phyloP scores from a whole-genome alignment of 2,329 filamentous ascomycete species.

The Trichoderma sp. region DNA sequence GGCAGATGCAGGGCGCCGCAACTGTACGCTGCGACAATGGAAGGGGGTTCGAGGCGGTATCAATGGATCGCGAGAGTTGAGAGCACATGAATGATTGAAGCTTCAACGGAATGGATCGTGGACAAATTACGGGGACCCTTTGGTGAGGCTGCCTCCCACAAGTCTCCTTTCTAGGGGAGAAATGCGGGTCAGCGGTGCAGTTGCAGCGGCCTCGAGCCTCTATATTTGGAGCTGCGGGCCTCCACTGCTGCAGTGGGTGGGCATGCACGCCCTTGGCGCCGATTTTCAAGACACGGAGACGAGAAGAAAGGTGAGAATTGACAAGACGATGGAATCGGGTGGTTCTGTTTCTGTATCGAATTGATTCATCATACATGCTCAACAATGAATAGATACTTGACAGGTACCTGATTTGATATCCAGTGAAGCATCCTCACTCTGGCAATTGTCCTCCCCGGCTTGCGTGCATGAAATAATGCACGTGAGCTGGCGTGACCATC shows the following conservation, averaged over 20 bases:
- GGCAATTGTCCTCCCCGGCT: background rate
- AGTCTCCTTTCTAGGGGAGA: constrained; percentile 21
- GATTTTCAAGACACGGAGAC: background rate
- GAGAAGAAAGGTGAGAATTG: no score
- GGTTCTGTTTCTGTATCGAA: no score
- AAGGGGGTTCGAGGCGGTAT: constrained; percentile 5
- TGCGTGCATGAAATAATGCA: constrained; percentile 17
- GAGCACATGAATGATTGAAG: no score
- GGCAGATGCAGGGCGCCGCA: background rate
- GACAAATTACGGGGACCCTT: background rate
- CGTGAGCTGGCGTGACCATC: constrained; percentile 32
- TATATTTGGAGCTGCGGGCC: constrained; percentile 27
- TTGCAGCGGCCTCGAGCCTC: background rate
- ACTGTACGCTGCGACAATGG: background rate
- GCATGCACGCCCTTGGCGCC: no score
- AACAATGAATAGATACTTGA: no score
- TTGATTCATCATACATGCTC: no score
- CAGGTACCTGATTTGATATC: no score
- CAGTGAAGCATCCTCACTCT: no score
- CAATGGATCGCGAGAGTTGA: no score
- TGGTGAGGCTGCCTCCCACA: constrained; percentile 19
- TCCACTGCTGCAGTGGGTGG: background rate
- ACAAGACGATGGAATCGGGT: background rate
- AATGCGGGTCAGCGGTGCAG: constrained; percentile 17
- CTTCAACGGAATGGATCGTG: no score